phyloP scores from a whole-genome alignment of 805 yeast genomes.

The Starmerella davenportii region DNA sequence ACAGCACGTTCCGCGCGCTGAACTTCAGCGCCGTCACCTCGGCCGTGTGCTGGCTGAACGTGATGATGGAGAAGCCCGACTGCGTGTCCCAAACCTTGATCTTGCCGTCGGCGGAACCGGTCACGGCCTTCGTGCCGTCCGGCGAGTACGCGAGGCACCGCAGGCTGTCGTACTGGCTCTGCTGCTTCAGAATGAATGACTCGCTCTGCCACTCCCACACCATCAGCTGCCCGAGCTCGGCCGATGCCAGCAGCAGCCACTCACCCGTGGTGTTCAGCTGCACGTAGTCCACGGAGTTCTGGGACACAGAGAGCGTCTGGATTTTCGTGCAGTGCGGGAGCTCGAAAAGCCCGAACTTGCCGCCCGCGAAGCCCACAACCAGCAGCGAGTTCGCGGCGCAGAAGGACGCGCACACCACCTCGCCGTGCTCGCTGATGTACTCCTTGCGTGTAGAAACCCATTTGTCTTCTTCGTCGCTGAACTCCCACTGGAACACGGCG shows the following conservation, averaged over 20 bases:
- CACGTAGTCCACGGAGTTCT: conserved; percentile 70
- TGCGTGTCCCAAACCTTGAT: conserved; percentile 89
- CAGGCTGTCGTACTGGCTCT: conserved; percentile 87
- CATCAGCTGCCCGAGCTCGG: conserved; percentile 74
- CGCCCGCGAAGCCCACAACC: conserved; percentile 77
- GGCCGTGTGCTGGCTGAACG: conserved; percentile 79
- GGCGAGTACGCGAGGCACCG: conserved; percentile 78
- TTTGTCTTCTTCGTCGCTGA: conserved; percentile 27
- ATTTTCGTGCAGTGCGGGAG: conserved; percentile 30
- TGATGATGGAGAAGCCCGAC: conserved; percentile 82
- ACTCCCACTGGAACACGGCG: conserved; percentile 84
- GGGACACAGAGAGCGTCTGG: conserved; percentile 84
- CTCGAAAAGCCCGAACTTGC: conserved; percentile 83
- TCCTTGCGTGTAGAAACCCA: conserved; percentile 77
- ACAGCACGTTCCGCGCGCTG: conserved; percentile 72
- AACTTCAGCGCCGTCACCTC: conserved; percentile 77
- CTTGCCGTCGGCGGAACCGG: conserved; percentile 93
- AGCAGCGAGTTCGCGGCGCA: conserved; percentile 53
- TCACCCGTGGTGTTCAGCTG: conserved; percentile 71
- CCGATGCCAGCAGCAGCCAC: conserved; percentile 92
- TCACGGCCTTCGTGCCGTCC: conserved; percentile 79
- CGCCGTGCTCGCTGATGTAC: conserved; percentile 50
- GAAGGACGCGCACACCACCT: conserved; percentile 66
- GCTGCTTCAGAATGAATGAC: conserved; percentile 84
- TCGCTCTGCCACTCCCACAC: conserved; percentile 99